Base-by-base conservation (phyloP, 1,284 basidiomycete genomes). In the Malassezia furfur region DNA sequence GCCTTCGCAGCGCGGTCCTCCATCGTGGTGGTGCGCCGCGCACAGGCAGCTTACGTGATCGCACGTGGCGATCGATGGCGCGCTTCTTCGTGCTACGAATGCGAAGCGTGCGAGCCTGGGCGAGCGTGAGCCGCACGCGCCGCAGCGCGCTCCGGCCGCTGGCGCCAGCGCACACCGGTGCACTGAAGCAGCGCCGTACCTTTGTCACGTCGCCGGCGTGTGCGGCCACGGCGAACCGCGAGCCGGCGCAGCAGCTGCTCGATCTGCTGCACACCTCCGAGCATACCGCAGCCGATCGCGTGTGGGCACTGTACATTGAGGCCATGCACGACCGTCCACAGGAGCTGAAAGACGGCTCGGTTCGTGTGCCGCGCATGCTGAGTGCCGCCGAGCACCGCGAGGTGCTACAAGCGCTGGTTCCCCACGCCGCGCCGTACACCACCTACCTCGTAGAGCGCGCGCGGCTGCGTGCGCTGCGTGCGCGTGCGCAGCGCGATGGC, bases 1-100 rank as follows among this genome's bases (percentile, higher is more conserved):
- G 55, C 55, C 30, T 57, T 57, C 25, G 50, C 50, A 5, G 55
- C 55, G 15, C 55, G 50, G 32, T 57, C 55, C 28, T 52, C 50
- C 55, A 57, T 57, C 19, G 34, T 30, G 15, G 32, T 36, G 32
- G 45, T 40, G 6, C 22, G 17, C 7, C 17, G 45, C 30, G 45
- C 45, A 43, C 40, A 22, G 40, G 30, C 21, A 14, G 11, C n/a
- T 17, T 14, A 37, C 36, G 36, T 37, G 36, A 14, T 14, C 15
- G 3, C 36, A 37, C 36, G 36, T 37, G 36, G 14, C n/a, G 36
- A 28, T 28, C 25, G 25, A 28, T 28, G 25, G 25, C 25, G 25
- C 25, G 25, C 17, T 45, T 25, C 21, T 45, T 45, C 43, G 25
- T 31, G 43, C 43, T 14, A 32, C 28, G 43, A 45, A 45, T 45